Conservation (phyloP, 179 eudicot species). For the Actinidia chinensis region DNA sequence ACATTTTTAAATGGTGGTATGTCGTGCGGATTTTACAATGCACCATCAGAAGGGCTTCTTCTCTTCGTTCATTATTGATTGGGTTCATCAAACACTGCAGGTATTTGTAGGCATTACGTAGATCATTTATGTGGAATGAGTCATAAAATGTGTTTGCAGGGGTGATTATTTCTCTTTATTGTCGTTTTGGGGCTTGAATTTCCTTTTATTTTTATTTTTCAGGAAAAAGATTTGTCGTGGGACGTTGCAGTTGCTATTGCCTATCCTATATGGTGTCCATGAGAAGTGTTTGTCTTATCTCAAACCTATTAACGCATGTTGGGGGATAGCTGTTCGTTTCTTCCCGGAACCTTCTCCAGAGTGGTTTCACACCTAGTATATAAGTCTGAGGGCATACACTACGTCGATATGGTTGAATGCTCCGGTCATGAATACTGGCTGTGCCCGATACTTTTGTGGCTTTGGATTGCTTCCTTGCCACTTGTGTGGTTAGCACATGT, state of each 20-base stretch:
- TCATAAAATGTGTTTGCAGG: neutral
- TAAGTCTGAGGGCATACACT: constrained; percentile 68
- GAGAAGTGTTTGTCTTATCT: constrained; percentile 63
- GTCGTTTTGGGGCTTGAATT: constrained; percentile 17
- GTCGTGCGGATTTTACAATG: constrained; percentile 85
- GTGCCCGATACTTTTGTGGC: constrained; percentile 97
- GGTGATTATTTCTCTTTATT: neutral
- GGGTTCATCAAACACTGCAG: constrained; percentile 94
- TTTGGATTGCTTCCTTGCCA: constrained; percentile 87
- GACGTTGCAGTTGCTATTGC: constrained; percentile 78
- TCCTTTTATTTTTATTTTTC: constrained; percentile 27
- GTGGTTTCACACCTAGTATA: constrained; percentile 75
- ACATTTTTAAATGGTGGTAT: constrained; percentile 96
- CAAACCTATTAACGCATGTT: constrained; percentile 80
- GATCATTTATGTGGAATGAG: neutral
- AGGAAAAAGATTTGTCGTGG: constrained; percentile 79
- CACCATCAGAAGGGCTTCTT: constrained; percentile 82
- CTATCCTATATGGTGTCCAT: constrained; percentile 71
- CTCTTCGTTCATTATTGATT: constrained; percentile 82
- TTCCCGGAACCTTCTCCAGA: constrained; percentile 68
- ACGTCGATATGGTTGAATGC: constrained; percentile 81
- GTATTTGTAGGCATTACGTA: constrained; percentile 35
- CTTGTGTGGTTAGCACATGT: constrained; percentile 39
- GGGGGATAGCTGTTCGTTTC: constrained; percentile 69
- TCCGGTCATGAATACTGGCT: constrained; percentile 74